A percentile compares a stretch with the other conserved stretches of the same genome.
Conservation (phyloP, 2,329 filamentous ascomycete species). For the Aspergillus tubingensis region DNA sequence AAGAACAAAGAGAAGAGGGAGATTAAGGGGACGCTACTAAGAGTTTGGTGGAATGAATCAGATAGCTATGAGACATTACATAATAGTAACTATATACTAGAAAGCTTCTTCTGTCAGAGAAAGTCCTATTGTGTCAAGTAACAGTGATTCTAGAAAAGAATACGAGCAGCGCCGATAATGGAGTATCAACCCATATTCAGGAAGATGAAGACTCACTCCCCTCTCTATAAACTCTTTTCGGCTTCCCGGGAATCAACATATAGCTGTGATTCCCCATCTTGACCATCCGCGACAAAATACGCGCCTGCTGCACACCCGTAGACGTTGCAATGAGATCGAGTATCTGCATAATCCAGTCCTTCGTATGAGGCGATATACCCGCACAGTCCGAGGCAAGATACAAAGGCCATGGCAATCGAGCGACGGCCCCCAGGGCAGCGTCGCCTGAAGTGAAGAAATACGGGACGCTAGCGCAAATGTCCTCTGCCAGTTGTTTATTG, state of each 20-base stretch:
- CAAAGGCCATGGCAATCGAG: conserved; percentile 22
- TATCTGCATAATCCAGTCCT: conserved; percentile 3
- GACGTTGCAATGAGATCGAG: conserved; percentile 7
- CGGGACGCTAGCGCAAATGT: conserved; percentile 23
- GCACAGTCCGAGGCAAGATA: conserved; percentile 18
- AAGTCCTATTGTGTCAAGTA: too few species aligned
- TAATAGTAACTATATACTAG: too few species aligned
- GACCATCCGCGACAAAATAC: background rate
- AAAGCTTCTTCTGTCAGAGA: too few species aligned
- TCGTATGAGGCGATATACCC: background rate
- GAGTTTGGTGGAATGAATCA: too few species aligned
- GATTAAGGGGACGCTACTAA: too few species aligned
- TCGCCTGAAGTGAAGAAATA: conserved; percentile 17
- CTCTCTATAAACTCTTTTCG: background rate
- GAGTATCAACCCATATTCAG: too few species aligned
- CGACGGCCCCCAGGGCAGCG: conserved; percentile 8
- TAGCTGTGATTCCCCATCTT: background rate
- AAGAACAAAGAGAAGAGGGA: too few species aligned
- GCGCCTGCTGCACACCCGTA: conserved; percentile 2
- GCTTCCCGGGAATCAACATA: background rate
- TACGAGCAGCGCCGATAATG: too few species aligned
- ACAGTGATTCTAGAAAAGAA: accelerated
- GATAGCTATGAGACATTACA: too few species aligned
- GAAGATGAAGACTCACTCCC: background rate
- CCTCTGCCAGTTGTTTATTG: conserved; percentile 12